These are phyloP conservation scores for Nepenthes mirabilis DNA, from an alignment of 148 eudicot genomes.

Conservation along the genomic window DNA sequence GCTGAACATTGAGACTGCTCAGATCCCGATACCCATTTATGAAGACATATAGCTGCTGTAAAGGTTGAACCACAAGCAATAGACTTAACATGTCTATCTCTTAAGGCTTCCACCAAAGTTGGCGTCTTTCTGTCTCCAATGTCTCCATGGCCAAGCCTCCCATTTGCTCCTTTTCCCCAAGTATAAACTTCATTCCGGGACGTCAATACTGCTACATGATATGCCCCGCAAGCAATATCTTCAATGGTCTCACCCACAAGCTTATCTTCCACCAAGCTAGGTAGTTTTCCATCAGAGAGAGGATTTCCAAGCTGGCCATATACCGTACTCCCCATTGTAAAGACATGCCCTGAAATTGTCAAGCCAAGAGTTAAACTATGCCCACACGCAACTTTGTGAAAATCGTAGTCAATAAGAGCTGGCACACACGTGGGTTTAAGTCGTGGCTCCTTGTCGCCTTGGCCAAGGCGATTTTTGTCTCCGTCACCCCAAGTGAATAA, in stretches of 20 bases:
- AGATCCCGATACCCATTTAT: slow-evolving; percentile 95
- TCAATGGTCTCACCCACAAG: slow-evolving; percentile 49
- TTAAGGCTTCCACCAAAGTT: slow-evolving; percentile 67
- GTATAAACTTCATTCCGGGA: slow-evolving; percentile 88
- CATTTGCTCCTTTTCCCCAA: slow-evolving; percentile 99
- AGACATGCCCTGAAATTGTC: slow-evolving; percentile 69
- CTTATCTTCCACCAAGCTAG: slow-evolving; percentile 71
- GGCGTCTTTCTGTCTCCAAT: slow-evolving; percentile 79
- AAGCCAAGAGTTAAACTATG: slow-evolving; percentile 79
- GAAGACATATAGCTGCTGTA: slow-evolving; percentile 86
- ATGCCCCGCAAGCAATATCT: slow-evolving; percentile 88
- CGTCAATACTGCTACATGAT: slow-evolving; percentile 75
- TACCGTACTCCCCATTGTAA: slow-evolving; percentile 85
- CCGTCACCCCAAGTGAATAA: slow-evolving; percentile 98
- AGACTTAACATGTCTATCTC: slow-evolving; percentile 77
- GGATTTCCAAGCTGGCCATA: slow-evolving; percentile 94
- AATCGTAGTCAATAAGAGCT: slow-evolving; percentile 69
- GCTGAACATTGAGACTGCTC: slow-evolving; percentile 96
- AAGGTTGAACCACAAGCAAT: slow-evolving; percentile 84
- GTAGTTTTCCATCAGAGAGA: slow-evolving; percentile 55
- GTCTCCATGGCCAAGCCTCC: slow-evolving; percentile 96
- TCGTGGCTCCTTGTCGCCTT: slow-evolving; percentile 81
- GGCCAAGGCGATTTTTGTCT: slow-evolving; percentile 87
- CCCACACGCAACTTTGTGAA: slow-evolving; percentile 84
- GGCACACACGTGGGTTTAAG: slow-evolving; percentile 87